These are phyloP conservation scores for Thelephora ganbajun DNA, from an alignment of 768 basidiomycete species.

Conservation along the genomic window DNA sequence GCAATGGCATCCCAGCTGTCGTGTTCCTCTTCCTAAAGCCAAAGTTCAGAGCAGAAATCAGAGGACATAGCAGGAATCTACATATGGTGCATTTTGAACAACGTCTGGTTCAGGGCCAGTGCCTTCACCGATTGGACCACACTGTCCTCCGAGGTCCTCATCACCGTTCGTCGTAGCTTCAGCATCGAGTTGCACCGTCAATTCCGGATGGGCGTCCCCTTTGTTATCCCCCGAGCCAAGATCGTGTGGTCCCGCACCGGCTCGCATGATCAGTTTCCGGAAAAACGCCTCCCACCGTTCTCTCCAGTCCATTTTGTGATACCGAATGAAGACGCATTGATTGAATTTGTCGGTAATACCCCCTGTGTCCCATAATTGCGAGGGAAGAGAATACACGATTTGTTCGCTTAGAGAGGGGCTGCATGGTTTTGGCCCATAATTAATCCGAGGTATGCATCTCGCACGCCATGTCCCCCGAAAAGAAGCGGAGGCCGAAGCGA, in stretches of 20 bases:
- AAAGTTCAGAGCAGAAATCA: background rate
- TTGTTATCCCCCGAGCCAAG: background rate
- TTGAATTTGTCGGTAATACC: background rate
- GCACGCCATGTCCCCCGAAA: slow-evolving; percentile 3
- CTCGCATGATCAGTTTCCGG: background rate
- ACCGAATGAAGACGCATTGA: slow-evolving; percentile 6
- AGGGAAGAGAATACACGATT: too few relatives aligned
- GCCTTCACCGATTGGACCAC: too few relatives aligned
- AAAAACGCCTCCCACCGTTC: background rate
- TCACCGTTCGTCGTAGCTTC: too few relatives aligned
- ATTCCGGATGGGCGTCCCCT: too few relatives aligned
- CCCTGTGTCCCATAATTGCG: background rate
- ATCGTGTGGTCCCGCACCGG: slow-evolving; percentile 2
- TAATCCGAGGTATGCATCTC: background rate
- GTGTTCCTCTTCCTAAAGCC: background rate
- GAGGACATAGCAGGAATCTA: too few relatives aligned
- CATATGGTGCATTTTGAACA: too few relatives aligned
- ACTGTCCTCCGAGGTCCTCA: too few relatives aligned
- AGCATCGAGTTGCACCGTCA: too few relatives aligned
- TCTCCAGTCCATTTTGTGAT: background rate
- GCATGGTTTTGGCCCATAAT: slow-evolving; percentile 3
- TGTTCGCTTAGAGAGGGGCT: background rate
- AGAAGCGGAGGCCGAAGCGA: background rate
- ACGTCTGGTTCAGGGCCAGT: too few relatives aligned
- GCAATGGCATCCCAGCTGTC: background rate